Evolutionary conservation across 202 grass and related monocot species (phyloP).

Genomic region (Schoenoplectus tabernaemontani): DNA sequence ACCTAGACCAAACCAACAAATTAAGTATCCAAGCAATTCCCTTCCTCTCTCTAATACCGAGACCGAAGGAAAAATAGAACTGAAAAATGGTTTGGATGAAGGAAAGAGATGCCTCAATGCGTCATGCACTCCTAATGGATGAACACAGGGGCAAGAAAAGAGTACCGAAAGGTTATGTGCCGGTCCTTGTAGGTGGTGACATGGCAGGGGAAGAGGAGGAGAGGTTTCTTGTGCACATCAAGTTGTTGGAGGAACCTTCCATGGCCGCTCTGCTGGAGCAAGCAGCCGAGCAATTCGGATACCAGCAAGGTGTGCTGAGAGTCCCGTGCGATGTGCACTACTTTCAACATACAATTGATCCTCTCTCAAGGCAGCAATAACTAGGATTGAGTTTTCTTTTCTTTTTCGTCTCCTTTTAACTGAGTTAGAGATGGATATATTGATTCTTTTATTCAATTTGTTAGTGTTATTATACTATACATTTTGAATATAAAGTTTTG

Average conservation of each 20-base stretch:
- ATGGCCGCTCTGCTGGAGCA: slow-evolving; percentile 42
- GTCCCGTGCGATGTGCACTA: slow-evolving; percentile 39
- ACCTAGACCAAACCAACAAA: background rate
- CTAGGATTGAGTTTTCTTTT: background rate
- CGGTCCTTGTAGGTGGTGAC: slow-evolving; percentile 34
- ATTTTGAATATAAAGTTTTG: background rate
- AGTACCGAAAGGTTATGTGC: slow-evolving; percentile 44
- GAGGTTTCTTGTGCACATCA: slow-evolving; percentile 52
- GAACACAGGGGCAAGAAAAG: slow-evolving; percentile 4
- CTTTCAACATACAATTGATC: slow-evolving; percentile 27
- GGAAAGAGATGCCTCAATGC: background rate
- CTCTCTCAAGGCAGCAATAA: slow-evolving; percentile 2
- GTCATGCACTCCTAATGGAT: background rate
- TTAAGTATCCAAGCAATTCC: background rate
- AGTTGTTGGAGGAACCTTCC: slow-evolving; percentile 36
- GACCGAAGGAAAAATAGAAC: background rate
- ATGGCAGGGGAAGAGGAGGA: background rate
- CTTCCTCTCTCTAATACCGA: background rate
- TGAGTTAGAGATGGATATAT: background rate
- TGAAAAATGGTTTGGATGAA: slow-evolving; percentile 29
- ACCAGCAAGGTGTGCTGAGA: slow-evolving; percentile 52
- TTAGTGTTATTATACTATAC: background rate
- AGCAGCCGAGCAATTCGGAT: slow-evolving; percentile 42
- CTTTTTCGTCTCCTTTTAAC: background rate
- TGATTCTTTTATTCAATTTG: background rate